Percentiles rank a stretch among this genome's conserved stretches.
Evolutionary conservation across 2,329 filamentous ascomycete species (phyloP).

Genomic region (Arthroderma sp.): DNA sequence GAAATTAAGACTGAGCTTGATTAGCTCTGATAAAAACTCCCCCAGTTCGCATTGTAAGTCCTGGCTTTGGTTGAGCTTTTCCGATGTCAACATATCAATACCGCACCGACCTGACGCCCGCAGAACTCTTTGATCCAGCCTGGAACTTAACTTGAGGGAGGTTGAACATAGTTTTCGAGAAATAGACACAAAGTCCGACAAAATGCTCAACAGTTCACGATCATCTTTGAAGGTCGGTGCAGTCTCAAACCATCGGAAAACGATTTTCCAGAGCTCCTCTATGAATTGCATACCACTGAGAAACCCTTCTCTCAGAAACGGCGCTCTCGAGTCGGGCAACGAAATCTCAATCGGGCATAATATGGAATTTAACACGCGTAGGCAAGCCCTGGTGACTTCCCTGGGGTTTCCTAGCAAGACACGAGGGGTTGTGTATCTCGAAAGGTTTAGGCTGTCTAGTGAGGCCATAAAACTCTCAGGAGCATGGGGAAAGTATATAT

Average conservation of each 20-base stretch:
- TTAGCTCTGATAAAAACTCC: slow-evolving; percentile 18
- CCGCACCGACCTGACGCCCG: slow-evolving; percentile 20
- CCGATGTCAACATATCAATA: slow-evolving; percentile 17
- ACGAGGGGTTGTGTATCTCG: slow-evolving; percentile 17
- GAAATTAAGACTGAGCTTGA: slow-evolving; percentile 12
- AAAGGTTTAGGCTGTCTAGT: slow-evolving; percentile 20
- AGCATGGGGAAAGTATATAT: slow-evolving; percentile 11
- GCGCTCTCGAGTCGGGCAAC: slow-evolving; percentile 10
- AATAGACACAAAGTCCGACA: slow-evolving; percentile 17
- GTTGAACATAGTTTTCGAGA: slow-evolving; percentile 14
- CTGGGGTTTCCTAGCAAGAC: slow-evolving; percentile 18
- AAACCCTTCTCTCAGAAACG: slow-evolving; percentile 20
- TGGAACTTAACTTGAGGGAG: slow-evolving; percentile 11
- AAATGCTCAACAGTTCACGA: slow-evolving; percentile 11
- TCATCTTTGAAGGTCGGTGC: slow-evolving; percentile 8
- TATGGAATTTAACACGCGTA: slow-evolving; percentile 21
- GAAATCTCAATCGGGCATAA: slow-evolving; percentile 9
- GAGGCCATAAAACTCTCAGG: slow-evolving; percentile 17
- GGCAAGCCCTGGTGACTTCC: slow-evolving; percentile 15
- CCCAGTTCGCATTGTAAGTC: slow-evolving; percentile 20
- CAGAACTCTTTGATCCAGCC: slow-evolving; percentile 17
- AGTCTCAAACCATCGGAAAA: slow-evolving; percentile 17
- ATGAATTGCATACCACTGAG: slow-evolving; percentile 22
- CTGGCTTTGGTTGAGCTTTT: slow-evolving; percentile 13
- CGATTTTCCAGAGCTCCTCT: slow-evolving; percentile 20